Base-by-base conservation (phyloP, 768 basidiomycete species). In the Fomitopsis pulvina region DNA sequence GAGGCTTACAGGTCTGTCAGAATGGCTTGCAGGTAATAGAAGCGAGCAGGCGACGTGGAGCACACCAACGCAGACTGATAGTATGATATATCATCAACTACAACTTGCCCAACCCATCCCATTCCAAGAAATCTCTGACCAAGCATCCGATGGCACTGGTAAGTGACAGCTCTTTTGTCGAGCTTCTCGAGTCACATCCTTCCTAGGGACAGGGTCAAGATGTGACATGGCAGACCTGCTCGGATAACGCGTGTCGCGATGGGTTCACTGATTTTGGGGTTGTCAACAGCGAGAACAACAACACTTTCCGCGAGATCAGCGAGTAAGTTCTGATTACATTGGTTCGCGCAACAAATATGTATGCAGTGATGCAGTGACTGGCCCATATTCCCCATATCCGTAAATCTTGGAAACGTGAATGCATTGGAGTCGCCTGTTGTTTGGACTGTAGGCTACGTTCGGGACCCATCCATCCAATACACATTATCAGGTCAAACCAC, bases 371-470 rank as follows among this genome's bases (percentile, higher is more conserved):
- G 6, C 9, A 21, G 22, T 14, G 1, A 21, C 2, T 62, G 55
- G 47, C 26, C 53, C 4, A 59, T 63, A 2, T 63, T 56, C 44
- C 63, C 52, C 9, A 50, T 67, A 16, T 47, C 66, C 1, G 47
- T 55, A 3, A 58, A 66, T 32, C 57, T 66, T 5, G 65, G 66
- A 3, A 47, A 4, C 7, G 58, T 64, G 18, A 38, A 30, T 11
- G 34, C 41, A n/a, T 60, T 59, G 0, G 18, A 42, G 18, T 37
- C 27, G 2, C 59, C 66, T 0, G 50, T 63, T 8, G 57, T 63
- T 2, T 66, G 63, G 62, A 50, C 61, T 0, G 51, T 67, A 7
- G 65, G 66, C 10, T 57, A 57, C 43, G 50, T 57, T 2, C 53
- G 61, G 6, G 58, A 67, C 34, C 62, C 61, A 6, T 52, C 56